These are phyloP conservation scores for Candida koratica DNA, from an alignment of 805 yeast genomes.

Conservation along the genomic window DNA sequence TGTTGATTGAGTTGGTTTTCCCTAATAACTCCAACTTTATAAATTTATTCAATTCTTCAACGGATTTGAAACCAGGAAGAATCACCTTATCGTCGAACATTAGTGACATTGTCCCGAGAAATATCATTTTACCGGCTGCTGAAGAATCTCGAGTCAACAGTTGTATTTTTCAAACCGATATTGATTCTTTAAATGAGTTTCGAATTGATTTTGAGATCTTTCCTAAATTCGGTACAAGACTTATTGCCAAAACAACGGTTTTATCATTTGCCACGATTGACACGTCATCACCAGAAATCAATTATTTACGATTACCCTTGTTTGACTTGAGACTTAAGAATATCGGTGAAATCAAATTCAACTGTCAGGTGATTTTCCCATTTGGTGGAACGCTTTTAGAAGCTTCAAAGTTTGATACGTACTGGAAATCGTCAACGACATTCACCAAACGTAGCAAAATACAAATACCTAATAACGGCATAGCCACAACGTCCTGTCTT, in stretches of 20 bases:
- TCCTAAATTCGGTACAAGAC: conserved; percentile 91
- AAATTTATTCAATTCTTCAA: conserved; percentile 39
- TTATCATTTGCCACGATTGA: conserved; percentile 48
- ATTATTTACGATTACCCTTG: conserved; percentile 58
- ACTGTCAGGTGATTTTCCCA: conserved; percentile 84
- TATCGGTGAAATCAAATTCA: conserved; percentile 75
- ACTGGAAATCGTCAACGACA: conserved; percentile 86
- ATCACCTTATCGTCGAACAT: conserved; percentile 73
- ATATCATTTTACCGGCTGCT: conserved; percentile 71
- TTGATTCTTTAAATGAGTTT: conserved; percentile 58
- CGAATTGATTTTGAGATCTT: conserved; percentile 82
- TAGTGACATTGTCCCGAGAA: conserved; percentile 84
- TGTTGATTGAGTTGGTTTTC: conserved; percentile 73
- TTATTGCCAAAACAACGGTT: conserved; percentile 85
- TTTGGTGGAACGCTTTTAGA: conserved; percentile 80
- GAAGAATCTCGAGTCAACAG: conserved; percentile 48
- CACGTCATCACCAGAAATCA: conserved; percentile 38
- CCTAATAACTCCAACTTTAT: conserved; percentile 47
- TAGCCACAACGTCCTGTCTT: conserved; percentile 39
- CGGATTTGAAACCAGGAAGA: conserved; percentile 65
- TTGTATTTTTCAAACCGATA: conserved; percentile 79
- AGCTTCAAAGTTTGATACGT: conserved; percentile 88
- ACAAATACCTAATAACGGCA: conserved; percentile 17
- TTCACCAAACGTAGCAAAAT: conserved; percentile 31
- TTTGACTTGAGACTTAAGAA: conserved; percentile 77